Evolutionary conservation across 2,329 filamentous ascomycete species (phyloP), one percentile per base, ranked within the genome.

Genomic region (Claviceps arundinis): DNA sequence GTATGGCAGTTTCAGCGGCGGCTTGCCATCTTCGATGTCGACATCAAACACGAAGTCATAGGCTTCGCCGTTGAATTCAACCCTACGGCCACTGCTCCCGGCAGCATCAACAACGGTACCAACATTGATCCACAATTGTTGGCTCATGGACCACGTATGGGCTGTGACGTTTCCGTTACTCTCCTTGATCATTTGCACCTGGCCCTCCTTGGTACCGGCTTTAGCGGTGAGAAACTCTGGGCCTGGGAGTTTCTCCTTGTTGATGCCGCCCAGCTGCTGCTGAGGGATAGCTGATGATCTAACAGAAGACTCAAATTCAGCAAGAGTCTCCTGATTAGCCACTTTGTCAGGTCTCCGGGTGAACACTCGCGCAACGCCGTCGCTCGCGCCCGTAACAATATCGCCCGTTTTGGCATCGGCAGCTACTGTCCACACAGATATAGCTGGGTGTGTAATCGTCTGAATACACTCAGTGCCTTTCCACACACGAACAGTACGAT

Each of bases 11-110:
- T 96, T 96, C 46, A 97, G 73, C 0, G 91, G 82, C 13, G 91
- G 90, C 62, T 94, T 91, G 50, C 89, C 91, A 61, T 96, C 91
- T 65, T 95, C 88, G 56, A 96, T 94, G 60, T 95, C 90, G 26
- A 96, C 90, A 62, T 96, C 90, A 59, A 97, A 97, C 8, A 98
- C 90, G 61, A 85, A 96, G 64, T 98, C 93, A 65, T 95, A 98
- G 55, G 91, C 87, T 63, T 95, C 81, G 37, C 91, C 91, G 1
- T 87, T 74, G 63, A 91, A 85, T 53, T 83, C 76, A 7, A 81
- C 80, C 69, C 90, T 89, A 54, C 81, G 81, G 11, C 88, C 87
- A 57, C 82, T 88, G 63, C 89, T 94, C 40, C 85, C 89, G 5
- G 85, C 87, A 3, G 89, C 81, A 60, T 95, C 89, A 11, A 97